phyloP scores from a whole-genome alignment of 805 yeast genomes.

The Candida hungchunana region DNA sequence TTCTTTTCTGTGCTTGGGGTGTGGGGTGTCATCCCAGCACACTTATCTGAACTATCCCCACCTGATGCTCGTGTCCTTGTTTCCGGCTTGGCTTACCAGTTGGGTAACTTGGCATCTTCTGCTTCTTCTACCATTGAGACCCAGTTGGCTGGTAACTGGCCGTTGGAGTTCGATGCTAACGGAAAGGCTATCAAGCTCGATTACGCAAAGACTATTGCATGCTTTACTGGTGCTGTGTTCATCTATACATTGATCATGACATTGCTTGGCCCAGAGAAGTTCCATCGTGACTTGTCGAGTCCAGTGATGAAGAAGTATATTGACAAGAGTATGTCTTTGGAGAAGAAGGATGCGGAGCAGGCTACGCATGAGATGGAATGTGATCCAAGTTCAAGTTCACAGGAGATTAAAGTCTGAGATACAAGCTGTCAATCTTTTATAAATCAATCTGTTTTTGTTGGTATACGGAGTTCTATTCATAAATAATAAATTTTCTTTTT shows the following conservation, averaged over 20 bases:
- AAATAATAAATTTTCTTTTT: no score
- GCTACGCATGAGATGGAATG: no score
- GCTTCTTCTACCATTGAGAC: conserved; percentile 73
- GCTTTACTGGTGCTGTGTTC: conserved; percentile 64
- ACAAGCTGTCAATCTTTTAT: no score
- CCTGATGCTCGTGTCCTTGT: conserved; percentile 61
- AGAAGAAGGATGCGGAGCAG: not conserved
- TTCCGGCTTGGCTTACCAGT: conserved; percentile 61
- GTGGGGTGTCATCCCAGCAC: conserved; percentile 70
- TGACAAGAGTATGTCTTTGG: conserved; percentile 16
- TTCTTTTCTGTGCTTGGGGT: conserved; percentile 67
- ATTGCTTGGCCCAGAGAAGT: conserved; percentile 56
- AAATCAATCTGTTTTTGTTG: no score
- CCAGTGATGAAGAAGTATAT: conserved; percentile 30
- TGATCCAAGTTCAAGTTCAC: no score
- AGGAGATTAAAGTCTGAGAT: no score
- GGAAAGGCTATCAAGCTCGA: conserved; percentile 33
- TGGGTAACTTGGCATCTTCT: conserved; percentile 68
- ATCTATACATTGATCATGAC: conserved; percentile 44
- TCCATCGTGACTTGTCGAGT: conserved; percentile 33
- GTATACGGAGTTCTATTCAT: no score
- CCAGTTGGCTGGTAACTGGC: conserved; percentile 55
- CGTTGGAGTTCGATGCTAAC: conserved; percentile 34
- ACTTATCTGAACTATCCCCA: conserved; percentile 61
- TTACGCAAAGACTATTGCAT: conserved; percentile 68